These are phyloP conservation scores for Tulasnella calospora DNA, from an alignment of 768 basidiomycete genomes.

Conservation along the genomic window DNA sequence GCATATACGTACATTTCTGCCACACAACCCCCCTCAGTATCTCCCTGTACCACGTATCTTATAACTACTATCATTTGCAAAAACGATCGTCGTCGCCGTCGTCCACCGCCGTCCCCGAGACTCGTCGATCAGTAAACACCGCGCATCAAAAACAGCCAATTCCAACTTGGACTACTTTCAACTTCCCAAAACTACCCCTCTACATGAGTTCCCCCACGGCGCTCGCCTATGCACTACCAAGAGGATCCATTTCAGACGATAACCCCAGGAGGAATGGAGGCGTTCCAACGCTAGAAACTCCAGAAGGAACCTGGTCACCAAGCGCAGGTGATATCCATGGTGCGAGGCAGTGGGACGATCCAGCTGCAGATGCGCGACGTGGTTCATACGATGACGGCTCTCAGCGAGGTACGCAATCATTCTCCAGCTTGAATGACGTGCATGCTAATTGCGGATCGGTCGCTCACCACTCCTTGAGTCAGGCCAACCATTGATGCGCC, in stretches of 20 bases:
- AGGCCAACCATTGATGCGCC: constrained; percentile 13
- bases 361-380: background rate
- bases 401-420: background rate
- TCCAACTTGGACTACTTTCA: background rate
- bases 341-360: background rate
- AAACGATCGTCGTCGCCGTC: background rate
- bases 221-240: background rate
- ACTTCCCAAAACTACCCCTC: background rate
- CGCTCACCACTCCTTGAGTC: background rate
- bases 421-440: background rate
- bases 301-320: background rate
- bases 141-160: background rate
- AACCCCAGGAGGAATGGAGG: background rate
- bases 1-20: background rate
- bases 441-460: background rate
- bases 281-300: background rate
- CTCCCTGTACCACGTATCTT: background rate
- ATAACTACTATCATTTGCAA: background rate
- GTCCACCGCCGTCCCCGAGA: background rate
- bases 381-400: background rate
- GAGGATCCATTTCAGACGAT: background rate
- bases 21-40: background rate
- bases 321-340: background rate
- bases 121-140: background rate
- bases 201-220: background rate